Base-by-base conservation (phyloP, 768 basidiomycete genomes). In the Kwoniella sp. region DNA sequence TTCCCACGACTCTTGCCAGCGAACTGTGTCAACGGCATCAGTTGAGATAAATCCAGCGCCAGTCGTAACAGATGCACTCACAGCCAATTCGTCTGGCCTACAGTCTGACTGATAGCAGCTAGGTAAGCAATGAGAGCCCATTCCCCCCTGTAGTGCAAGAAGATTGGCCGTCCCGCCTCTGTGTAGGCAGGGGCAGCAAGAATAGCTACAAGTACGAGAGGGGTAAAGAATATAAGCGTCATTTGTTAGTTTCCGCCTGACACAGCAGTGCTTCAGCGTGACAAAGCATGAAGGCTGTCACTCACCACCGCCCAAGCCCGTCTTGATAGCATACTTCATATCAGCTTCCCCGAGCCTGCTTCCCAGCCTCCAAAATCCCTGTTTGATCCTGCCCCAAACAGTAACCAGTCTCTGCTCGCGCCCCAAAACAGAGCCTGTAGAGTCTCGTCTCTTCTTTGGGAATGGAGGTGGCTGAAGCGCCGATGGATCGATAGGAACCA, bases 111-210 rank as follows among this genome's bases (percentile, higher is more conserved):
- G 63, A 74, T 73, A 20, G 74, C 72, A 2, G 76, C 29, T 82
- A 86, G 75, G 67, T 91, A 92, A 51, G 93, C 93, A 58, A 98
- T 91, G 74, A 99, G 82, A 0, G 93, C 93, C 95, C 95, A 99
- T 82, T 97, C 93, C 37, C 94, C 94, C 72, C 88, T 86, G 72
- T 89, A 93, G 53, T 88, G 85, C 48, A 91, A 83, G 74, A 96
- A 97, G 2, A 87, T 80, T 4, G 88, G 88, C 26, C 93, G 84
- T 0, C 90, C 93, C 20, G 80, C 67, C 58, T 90, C 89, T 65
- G 91, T 88, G 81, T 95, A 97, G 0, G 94, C 94, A 1, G 94
- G 93, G 0, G 89, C 85, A 0, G 93, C 89, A 2, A 98, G 83
- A 26, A 96, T 81, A 0, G 91, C 90, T 48, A 88, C 87, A 0